A percentile compares a stretch with the other conserved stretches of the same genome.
phyloP scores from a whole-genome alignment of 768 basidiomycete species.

The Leccinellum albellum region DNA sequence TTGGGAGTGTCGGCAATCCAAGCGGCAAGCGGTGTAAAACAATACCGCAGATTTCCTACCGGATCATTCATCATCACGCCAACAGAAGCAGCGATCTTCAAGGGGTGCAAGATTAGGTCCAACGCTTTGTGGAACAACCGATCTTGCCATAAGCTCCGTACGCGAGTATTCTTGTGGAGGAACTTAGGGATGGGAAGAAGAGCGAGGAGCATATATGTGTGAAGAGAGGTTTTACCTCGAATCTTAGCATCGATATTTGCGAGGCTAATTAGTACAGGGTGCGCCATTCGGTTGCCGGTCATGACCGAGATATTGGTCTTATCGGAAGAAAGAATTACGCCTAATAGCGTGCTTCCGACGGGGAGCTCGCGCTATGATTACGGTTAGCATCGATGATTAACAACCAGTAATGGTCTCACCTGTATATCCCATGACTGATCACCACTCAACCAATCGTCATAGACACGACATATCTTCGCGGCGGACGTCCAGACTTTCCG shows the following conservation, averaged over 20 bases:
- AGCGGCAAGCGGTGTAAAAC: background rate
- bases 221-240: background rate
- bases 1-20: background rate
- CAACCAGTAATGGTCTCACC: background rate
- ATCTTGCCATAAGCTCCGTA: background rate
- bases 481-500: background rate
- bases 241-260: background rate
- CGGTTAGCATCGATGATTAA: too few species aligned
- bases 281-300: background rate
- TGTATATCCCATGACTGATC: background rate
- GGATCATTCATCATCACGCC: constrained; percentile 1
- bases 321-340: background rate
- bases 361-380: background rate
- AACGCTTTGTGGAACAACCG: background rate
- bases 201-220: background rate
- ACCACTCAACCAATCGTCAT: background rate
- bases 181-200: background rate
- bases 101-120: background rate
- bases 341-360: background rate
- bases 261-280: background rate
- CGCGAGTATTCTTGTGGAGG: background rate
- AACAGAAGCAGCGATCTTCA: background rate
- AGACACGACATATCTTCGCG: background rate
- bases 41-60: background rate
- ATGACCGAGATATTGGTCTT: background rate